Evolutionary conservation across 2,329 filamentous ascomycete genomes (phyloP), one percentile per base, ranked within the genome.

Genomic region (Ceratocystis variospora): DNA sequence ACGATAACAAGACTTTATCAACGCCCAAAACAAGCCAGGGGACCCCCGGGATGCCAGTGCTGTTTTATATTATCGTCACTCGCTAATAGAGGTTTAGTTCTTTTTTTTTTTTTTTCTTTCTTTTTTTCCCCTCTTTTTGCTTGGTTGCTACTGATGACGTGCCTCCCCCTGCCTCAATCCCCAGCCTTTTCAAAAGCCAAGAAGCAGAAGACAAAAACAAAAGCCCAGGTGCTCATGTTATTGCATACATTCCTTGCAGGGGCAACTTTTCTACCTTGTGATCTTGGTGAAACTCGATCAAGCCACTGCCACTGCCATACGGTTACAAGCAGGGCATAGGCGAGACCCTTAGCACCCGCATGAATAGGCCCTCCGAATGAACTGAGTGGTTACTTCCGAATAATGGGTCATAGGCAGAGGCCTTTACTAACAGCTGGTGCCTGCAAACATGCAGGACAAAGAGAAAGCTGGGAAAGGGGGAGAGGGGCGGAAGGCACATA

Each of bases 281-380:
- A 22, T 53, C 22, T 53, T 53, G n/a, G 48, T 53, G 48, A 53
- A 53, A 53, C 48, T 53, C 48, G 48, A 53, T 53, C 48, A 53
- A 53, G 48, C 48, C 48, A 53, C 48, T 53, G 48, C 48, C 48
- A 53, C 48, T 53, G 19, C 37, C 37, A 41, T 41, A 41, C 37
- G 10, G 37, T 25, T 53, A 5, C n/a, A 53, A 19, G 48, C 48
- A 53, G 22, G n/a, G 0, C 19, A 25, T 22, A 53, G 48, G 48
- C 48, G 48, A 53, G 48, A 25, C 48, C 37, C 19, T 53, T 7
- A 25, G 48, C 19, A 50, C 46, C 3, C 22, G 48, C 48, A 53
- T 53, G 22, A 53, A 53, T 10, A 41, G 37, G 37, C 37, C 37
- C 37, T 41, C 37, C 37, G 37, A 41, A 53, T 53, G 48, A 19